A percentile compares a stretch with the other conserved stretches of the same genome.
These are phyloP conservation scores for Chrysanthemum seticuspe DNA, from an alignment of 129 eudicot species.

Conservation along the genomic window DNA sequence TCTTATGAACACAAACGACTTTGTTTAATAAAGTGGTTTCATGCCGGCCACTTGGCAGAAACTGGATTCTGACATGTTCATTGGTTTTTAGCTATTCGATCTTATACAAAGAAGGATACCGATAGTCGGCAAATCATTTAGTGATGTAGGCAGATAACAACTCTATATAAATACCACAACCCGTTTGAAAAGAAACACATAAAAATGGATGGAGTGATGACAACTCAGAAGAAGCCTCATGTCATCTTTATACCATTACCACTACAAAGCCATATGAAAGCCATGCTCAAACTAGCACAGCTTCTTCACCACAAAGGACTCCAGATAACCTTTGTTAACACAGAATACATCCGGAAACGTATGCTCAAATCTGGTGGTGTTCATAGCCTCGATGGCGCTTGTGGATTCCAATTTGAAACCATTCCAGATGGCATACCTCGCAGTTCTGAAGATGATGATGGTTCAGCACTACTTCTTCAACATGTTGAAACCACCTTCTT, in stretches of 20 bases:
- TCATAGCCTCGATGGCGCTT: neutral
- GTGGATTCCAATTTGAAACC: neutral
- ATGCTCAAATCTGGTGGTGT: neutral
- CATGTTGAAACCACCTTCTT: neutral
- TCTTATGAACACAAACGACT: no score
- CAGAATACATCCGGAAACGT: neutral
- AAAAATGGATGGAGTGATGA: neutral
- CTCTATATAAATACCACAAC: no score
- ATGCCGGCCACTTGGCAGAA: no score
- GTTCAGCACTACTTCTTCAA: neutral
- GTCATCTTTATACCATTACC: neutral
- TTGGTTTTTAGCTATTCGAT: no score
- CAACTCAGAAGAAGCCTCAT: slow-evolving; percentile 4
- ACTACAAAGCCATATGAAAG: neutral
- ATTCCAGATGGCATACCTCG: slow-evolving; percentile 1
- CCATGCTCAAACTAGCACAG: slow-evolving; percentile 5
- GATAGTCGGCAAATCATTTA: no score
- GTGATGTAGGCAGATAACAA: no score
- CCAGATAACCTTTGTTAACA: neutral
- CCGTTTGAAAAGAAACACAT: no score
- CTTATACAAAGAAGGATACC: no score
- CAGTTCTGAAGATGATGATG: neutral
- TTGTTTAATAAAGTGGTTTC: no score
- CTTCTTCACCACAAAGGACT: neutral
- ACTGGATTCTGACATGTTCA: no score